Base-by-base conservation (phyloP, 768 basidiomycete genomes). In the Royoungia palumana region DNA sequence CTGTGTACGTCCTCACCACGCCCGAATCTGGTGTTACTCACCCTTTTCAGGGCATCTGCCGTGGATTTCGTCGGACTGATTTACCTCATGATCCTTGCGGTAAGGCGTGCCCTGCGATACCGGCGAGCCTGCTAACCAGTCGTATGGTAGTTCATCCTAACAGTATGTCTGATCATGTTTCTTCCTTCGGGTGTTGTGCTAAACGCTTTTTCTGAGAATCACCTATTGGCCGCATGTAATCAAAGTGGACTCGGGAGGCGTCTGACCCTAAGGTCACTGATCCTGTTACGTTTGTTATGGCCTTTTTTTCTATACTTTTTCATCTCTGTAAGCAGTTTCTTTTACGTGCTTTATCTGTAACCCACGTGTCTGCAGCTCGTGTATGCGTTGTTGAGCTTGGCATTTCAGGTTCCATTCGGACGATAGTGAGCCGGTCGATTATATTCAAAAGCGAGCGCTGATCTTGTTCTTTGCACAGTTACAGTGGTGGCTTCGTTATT, bases 301-400 rank as follows among this genome's bases (percentile, higher is more conserved):
- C 70, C 77, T 6, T 44, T 71, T 19, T 52, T 56, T 24, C 58
- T 70, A 8, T 79, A 80, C 50, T 73, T 77, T 51, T 65, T 72
- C 35, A 41, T 75, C 30, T 68, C 74, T 2, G 72, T 73, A 43
- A 46, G 70, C 42, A 64, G 21, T 3, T 46, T 28, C 21, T 10
- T n/a, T 19, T 19, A 10, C 24, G 2, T 24, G 6, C 8, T 16
- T 3, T 30, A 28, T 14, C 37, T 19, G 17, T 30, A 21, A 24
- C 28, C 28, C 28, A 42, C n/a, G n/a, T 8, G 13, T 41, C 35
- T 44, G 16, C 47, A 83, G 78, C 65, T 80, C 16, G 74, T 81
- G 57, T 84, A 80, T 59, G 71, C 79, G n/a, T 65, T 85, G 12
- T 57, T 85, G 17, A 82, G 75, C 57, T 55, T 78, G 30, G 83